Conservation (phyloP, 768 basidiomycete genomes). For the Pholiota microspora region DNA sequence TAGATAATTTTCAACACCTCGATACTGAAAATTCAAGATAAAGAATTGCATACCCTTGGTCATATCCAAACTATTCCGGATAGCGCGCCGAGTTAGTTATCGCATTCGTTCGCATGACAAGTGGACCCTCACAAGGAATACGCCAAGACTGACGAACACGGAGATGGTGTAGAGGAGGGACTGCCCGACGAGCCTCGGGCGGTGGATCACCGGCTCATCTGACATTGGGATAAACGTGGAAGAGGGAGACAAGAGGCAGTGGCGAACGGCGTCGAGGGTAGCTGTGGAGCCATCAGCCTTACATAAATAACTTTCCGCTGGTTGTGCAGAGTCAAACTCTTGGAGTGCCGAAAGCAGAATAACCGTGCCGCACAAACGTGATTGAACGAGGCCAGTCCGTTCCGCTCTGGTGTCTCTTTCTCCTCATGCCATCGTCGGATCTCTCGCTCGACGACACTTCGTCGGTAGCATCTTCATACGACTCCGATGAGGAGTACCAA, state of each 20-base stretch:
- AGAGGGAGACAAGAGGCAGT: conserved; percentile 7
- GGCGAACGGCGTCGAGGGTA: conserved; percentile 8
- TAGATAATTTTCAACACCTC: conserved; percentile 3
- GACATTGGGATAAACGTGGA: conserved; percentile 52
- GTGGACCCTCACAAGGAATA: conserved; percentile 68
- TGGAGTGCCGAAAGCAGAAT: conserved; percentile 14
- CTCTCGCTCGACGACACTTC: conserved; percentile 61
- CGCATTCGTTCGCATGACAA: background rate
- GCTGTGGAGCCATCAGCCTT: conserved; percentile 20
- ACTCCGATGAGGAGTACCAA: conserved; percentile 68
- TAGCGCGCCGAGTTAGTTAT: background rate
- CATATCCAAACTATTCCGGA: conserved; percentile 69
- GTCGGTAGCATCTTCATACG: conserved; percentile 53
- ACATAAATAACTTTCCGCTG: conserved; percentile 9
- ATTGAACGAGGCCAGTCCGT: conserved; percentile 9
- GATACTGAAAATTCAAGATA: background rate
- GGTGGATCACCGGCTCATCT: conserved; percentile 27
- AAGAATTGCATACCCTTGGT: conserved; percentile 69
- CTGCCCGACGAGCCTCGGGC: conserved; percentile 69
- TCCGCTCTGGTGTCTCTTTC: conserved; percentile 10
- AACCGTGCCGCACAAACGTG: conserved; percentile 8
- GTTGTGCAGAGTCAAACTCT: conserved; percentile 2
- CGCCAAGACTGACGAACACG: conserved; percentile 79
- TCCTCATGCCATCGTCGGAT: conserved; percentile 59
- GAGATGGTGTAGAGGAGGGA: conserved; percentile 78